phyloP scores from a whole-genome alignment of 306 rosid genomes.

The Quercus alba region DNA sequence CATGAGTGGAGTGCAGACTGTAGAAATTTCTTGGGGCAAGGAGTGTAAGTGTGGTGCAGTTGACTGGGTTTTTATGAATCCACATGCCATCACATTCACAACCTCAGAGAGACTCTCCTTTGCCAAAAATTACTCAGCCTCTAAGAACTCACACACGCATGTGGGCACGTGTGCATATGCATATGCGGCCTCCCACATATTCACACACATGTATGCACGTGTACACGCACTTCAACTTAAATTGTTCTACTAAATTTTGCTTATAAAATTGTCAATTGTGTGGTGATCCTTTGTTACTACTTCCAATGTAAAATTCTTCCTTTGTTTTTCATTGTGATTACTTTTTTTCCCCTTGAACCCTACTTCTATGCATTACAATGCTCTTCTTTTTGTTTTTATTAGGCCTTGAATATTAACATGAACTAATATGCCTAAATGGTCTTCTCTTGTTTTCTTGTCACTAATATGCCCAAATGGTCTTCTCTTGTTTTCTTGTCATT shows the following conservation, averaged over 20 bases:
- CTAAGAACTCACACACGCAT: slow-evolving; percentile 46
- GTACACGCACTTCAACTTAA: slow-evolving; percentile 75
- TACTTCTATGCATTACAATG: neutral
- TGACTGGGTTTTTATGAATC: slow-evolving; percentile 51
- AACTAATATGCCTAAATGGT: too few species aligned
- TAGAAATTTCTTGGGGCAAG: slow-evolving; percentile 44
- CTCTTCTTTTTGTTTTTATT: neutral
- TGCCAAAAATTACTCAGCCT: slow-evolving; percentile 45
- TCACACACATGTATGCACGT: slow-evolving; percentile 87
- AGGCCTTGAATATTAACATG: too few species aligned
- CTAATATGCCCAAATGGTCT: too few species aligned
- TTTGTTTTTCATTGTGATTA: neutral
- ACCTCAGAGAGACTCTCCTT: slow-evolving; percentile 15
- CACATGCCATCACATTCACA: slow-evolving; percentile 68
- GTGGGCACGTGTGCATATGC: slow-evolving; percentile 76
- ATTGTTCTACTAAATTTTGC: slow-evolving; percentile 9
- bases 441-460: too few species aligned
- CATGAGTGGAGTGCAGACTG: slow-evolving; percentile 31
- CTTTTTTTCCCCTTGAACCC: neutral
- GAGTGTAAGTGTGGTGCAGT: slow-evolving; percentile 30
- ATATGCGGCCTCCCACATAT: slow-evolving; percentile 65
- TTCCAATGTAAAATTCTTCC: slow-evolving; percentile 27
- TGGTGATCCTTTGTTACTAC: slow-evolving; percentile 17
- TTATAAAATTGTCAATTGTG: slow-evolving; percentile 15
- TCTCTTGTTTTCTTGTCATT: too few species aligned